Evolutionary conservation across 1,284 basidiomycete genomes (phyloP).

Genomic region (Leccinum solheimii): DNA sequence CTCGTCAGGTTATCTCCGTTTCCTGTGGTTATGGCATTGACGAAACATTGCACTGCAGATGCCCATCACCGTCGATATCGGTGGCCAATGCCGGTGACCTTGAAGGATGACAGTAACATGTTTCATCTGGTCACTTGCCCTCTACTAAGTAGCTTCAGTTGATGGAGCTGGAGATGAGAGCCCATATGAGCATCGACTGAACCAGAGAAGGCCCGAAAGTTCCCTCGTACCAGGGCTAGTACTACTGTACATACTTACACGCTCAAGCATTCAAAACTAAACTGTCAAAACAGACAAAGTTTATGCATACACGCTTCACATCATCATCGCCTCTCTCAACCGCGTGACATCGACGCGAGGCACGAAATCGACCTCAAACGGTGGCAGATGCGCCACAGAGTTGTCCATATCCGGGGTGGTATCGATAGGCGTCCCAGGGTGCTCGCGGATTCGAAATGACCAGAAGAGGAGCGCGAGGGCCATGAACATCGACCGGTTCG

Average conservation of each 20-base stretch:
- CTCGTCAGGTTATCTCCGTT: not conserved
- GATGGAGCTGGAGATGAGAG: not conserved
- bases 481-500: slow-evolving; percentile 26
- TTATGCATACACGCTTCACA: not conserved
- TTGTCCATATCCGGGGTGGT: slow-evolving; percentile 13
- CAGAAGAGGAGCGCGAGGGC: slow-evolving; percentile 21
- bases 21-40: not conserved
- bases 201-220: not conserved
- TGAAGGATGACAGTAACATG: not conserved
- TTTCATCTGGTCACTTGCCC: not conserved
- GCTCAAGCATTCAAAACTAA: not conserved
- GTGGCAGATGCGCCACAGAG: not conserved
- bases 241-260: not conserved
- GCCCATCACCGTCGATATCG: not conserved
- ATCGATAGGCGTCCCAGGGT: slow-evolving; percentile 15
- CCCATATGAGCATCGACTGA: not conserved
- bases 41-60: not conserved
- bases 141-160: not conserved
- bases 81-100: not conserved
- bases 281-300: not conserved
- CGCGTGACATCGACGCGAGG: slow-evolving; percentile 24
- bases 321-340: slow-evolving; percentile 33
- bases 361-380: slow-evolving; percentile 22
- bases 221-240: not conserved
- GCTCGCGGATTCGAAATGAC: slow-evolving; percentile 26